phyloP scores from a whole-genome alignment of 345 rosid genomes.

The Aquilaria yunnanensis region DNA sequence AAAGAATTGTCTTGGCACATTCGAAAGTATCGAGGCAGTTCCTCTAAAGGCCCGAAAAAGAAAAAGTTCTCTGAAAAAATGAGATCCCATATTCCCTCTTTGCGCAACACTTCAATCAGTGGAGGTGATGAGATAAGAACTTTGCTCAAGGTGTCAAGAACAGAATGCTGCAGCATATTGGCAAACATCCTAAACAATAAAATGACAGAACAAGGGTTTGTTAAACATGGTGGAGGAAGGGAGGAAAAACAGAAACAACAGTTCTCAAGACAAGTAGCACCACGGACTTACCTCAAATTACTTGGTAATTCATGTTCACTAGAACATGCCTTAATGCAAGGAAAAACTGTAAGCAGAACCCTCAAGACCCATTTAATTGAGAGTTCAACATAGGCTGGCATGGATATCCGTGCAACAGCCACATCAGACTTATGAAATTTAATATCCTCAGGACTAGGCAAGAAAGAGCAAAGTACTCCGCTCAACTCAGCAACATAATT shows the following conservation, averaged over 20 bases:
- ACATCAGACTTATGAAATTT: constrained; percentile 29
- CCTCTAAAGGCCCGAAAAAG: constrained; percentile 42
- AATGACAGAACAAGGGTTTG: not conserved
- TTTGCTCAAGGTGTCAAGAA: constrained; percentile 45
- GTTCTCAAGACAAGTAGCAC: constrained; percentile 3
- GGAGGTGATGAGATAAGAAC: constrained; percentile 47
- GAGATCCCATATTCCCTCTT: constrained; percentile 70
- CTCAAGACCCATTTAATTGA: constrained; percentile 64
- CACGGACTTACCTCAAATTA: constrained; percentile 39
- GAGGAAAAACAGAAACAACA: constrained; percentile 1
- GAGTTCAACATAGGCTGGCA: constrained; percentile 46
- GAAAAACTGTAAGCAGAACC: constrained; percentile 57
- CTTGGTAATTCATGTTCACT: constrained; percentile 48
- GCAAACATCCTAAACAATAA: constrained; percentile 38
- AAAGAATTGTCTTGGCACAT: constrained; percentile 12
- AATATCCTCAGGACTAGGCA: constrained; percentile 37
- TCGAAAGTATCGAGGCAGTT: constrained; percentile 25
- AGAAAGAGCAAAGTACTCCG: constrained; percentile 51
- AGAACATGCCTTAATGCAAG: constrained; percentile 59
- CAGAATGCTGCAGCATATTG: constrained; percentile 42
- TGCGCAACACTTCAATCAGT: constrained; percentile 46
- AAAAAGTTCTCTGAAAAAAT: constrained; percentile 66
- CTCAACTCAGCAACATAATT: constrained; percentile 46
- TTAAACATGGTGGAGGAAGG: not conserved
- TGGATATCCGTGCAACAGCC: constrained; percentile 23